Conservation (phyloP, 345 rosid genomes). For the Firmiana major region DNA sequence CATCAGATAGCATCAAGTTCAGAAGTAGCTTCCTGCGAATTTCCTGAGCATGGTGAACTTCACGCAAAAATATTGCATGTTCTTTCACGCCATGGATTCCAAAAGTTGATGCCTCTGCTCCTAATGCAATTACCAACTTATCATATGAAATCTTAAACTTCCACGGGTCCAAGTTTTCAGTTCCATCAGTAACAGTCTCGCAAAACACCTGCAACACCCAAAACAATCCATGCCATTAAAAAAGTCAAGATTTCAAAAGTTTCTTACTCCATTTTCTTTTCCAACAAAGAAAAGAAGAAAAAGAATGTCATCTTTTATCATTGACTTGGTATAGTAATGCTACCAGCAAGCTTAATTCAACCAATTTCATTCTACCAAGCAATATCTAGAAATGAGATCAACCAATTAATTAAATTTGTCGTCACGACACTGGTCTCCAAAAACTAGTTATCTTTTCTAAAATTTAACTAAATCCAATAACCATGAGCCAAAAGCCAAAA, state of each 20-base stretch:
- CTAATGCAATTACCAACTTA: slow-evolving; percentile 76
- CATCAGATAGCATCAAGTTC: slow-evolving; percentile 92
- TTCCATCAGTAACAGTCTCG: slow-evolving; percentile 72
- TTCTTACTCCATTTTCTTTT: background rate
- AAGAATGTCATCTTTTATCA: background rate
- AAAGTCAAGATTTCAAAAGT: background rate
- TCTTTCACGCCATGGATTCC: slow-evolving; percentile 78
- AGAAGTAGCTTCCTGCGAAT: slow-evolving; percentile 84
- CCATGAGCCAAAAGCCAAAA: background rate
- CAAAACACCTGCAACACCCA: slow-evolving; percentile 58
- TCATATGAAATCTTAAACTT: slow-evolving; percentile 77
- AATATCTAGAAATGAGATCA: background rate
- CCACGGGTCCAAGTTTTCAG: slow-evolving; percentile 53
- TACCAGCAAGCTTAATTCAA: background rate
- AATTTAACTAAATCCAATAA: background rate
- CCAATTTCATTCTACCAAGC: background rate
- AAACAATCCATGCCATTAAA: background rate
- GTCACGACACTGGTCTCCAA: background rate
- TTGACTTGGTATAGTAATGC: background rate
- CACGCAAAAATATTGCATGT: slow-evolving; percentile 78
- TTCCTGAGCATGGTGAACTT: slow-evolving; percentile 94
- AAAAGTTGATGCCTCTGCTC: slow-evolving; percentile 84
- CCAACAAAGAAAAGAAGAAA: background rate
- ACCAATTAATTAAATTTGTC: background rate
- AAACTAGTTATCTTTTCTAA: background rate